Conservation (phyloP, 169 alveolate species). For the Babesia bovis region DNA sequence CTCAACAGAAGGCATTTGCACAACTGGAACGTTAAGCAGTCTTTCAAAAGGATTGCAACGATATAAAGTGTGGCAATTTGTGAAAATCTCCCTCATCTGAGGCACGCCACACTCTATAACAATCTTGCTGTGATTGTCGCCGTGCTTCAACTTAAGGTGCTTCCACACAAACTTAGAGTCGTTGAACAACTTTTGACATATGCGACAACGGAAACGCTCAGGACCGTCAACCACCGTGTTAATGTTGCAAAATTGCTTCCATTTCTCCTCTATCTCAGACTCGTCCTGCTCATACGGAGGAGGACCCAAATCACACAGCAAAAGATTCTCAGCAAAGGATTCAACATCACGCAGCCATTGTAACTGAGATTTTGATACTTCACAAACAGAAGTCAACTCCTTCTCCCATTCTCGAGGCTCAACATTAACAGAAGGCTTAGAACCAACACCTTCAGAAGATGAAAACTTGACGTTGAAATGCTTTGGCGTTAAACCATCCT, state of each 20-base stretch:
- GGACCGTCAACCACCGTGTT: conserved; percentile 65
- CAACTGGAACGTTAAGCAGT: conserved; percentile 42
- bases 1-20: conserved; percentile 39
- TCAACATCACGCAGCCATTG: conserved; percentile 68
- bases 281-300: conserved; percentile 48
- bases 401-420: conserved; percentile 54
- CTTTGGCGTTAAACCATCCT: conserved; percentile 45
- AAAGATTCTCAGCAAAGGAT: conserved; percentile 51
- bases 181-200: conserved; percentile 66
- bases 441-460: conserved; percentile 11
- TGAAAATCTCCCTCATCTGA: conserved; percentile 61
- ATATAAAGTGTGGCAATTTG: conserved; percentile 40
- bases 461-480: conserved; percentile 54
- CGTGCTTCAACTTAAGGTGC: conserved; percentile 59
- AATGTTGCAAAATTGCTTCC: conserved; percentile 68
- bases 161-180: conserved; percentile 71
- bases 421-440: not conserved
- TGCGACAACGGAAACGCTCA: conserved; percentile 57
- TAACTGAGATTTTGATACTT: conserved; percentile 60
- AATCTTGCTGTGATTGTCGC: conserved; percentile 37
- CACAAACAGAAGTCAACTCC: conserved; percentile 35
- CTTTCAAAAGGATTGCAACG: conserved; percentile 64
- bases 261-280: conserved; percentile 58
- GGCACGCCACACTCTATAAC: conserved; percentile 68
- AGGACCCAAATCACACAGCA: conserved; percentile 46